Evolutionary conservation across 2,329 filamentous ascomycete genomes (phyloP).

Genomic region (Lachnellula hyalina): DNA sequence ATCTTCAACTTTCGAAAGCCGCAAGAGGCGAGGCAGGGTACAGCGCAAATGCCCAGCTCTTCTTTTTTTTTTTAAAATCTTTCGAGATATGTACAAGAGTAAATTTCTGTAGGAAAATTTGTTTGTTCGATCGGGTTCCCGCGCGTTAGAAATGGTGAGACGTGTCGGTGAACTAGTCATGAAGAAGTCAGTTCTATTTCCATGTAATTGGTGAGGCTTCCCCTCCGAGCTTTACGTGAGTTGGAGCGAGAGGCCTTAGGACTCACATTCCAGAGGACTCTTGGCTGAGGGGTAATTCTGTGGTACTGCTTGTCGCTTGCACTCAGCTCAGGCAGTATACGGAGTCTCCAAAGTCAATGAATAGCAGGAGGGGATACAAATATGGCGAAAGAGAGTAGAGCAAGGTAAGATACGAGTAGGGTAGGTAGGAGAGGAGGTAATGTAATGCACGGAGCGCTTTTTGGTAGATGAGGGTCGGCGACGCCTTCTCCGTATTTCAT

Average conservation of each 20-base stretch:
- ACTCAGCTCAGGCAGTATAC: not conserved
- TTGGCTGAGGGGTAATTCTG: slow-evolving; percentile 15
- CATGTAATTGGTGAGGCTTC: slow-evolving; percentile 1
- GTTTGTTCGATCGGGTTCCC: slow-evolving; percentile 20
- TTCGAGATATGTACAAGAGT: slow-evolving; percentile 1
- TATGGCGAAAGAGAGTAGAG: slow-evolving; percentile 10
- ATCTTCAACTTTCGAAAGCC: not conserved
- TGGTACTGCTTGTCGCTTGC: slow-evolving; percentile 2
- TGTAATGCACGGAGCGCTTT: slow-evolving; percentile 20
- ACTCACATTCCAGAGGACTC: slow-evolving; percentile 7
- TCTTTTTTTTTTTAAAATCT: not conserved
- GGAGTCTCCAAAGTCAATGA: too few relatives aligned
- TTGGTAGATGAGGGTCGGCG: slow-evolving; percentile 12
- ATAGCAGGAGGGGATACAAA: slow-evolving; percentile 5
- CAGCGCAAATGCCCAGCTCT: not conserved
- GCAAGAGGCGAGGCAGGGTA: slow-evolving; percentile 1
- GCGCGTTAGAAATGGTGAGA: slow-evolving; percentile 14
- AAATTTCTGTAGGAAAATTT: not conserved
- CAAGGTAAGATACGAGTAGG: too few relatives aligned
- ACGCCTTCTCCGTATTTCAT: slow-evolving; percentile 14
- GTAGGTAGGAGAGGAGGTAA: too few relatives aligned
- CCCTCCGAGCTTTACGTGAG: not conserved
- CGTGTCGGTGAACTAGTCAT: slow-evolving; percentile 14
- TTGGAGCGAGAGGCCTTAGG: not conserved
- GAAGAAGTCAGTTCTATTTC: slow-evolving; percentile 9